phyloP scores from a whole-genome alignment of 352 stramenopile species.

The Pythium apleroticum region DNA sequence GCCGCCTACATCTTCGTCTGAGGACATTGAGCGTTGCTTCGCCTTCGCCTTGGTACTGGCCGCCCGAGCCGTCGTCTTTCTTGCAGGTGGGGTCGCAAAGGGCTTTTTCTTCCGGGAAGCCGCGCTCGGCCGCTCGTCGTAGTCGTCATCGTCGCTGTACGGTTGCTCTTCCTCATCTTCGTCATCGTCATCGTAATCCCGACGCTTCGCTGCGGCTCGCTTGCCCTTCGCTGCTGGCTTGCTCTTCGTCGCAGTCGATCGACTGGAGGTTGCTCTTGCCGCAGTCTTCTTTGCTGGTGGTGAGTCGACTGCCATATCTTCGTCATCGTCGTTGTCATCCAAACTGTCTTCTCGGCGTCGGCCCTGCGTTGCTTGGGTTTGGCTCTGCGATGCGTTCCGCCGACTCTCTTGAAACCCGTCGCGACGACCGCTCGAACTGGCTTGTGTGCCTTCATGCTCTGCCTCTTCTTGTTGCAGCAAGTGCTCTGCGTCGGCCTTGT shows the following conservation, averaged over 20 bases:
- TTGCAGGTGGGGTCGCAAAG: background rate
- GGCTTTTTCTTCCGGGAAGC: constrained; percentile 19
- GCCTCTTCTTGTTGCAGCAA: constrained; percentile 54
- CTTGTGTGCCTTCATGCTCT: constrained; percentile 21
- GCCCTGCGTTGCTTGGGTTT: constrained; percentile 19
- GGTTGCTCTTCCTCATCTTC: constrained; percentile 23
- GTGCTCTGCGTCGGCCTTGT: constrained; percentile 51
- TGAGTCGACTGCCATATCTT: constrained; percentile 27
- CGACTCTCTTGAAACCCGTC: constrained; percentile 19
- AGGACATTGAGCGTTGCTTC: constrained; percentile 33
- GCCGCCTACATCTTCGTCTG: constrained; percentile 40
- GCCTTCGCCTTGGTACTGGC: constrained; percentile 31
- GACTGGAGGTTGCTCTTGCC: background rate
- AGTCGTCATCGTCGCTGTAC: constrained; percentile 6
- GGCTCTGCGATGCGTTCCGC: constrained; percentile 13
- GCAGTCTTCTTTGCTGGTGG: constrained; percentile 4
- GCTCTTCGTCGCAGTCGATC: background rate
- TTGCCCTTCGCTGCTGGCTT: constrained; percentile 3
- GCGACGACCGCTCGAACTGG: constrained; percentile 1
- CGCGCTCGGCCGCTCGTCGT: constrained; percentile 10
- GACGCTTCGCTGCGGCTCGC: constrained; percentile 6
- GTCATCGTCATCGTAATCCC: constrained; percentile 10
- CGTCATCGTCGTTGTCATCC: constrained; percentile 20
- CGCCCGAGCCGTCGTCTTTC: constrained; percentile 30
- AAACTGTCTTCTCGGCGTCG: constrained; percentile 15